These are phyloP conservation scores for Penicillium canescens DNA, from an alignment of 495 filamentous ascomycete genomes.

Conservation along the genomic window DNA sequence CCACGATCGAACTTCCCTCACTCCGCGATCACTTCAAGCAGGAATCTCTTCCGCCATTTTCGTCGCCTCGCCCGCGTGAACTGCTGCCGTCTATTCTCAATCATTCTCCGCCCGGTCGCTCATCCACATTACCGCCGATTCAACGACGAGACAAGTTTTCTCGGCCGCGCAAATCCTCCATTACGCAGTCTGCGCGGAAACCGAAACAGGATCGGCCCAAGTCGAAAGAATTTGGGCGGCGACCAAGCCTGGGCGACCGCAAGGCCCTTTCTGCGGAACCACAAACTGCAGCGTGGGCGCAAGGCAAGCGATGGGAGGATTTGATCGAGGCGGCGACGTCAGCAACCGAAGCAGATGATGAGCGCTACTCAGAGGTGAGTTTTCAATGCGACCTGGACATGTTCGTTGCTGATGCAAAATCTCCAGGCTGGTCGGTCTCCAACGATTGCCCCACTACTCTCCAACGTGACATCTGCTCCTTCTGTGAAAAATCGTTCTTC, in stretches of 20 bases:
- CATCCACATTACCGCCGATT: conserved; percentile 80
- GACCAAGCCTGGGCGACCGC: conserved; percentile 70
- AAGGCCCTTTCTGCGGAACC: conserved; percentile 87
- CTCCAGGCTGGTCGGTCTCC: conserved; percentile 64
- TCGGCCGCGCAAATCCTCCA: conserved; percentile 79
- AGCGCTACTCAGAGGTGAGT: conserved; percentile 64
- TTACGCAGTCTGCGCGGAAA: conserved; percentile 70
- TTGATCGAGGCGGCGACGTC: conserved; percentile 89
- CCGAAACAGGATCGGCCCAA: conserved; percentile 75
- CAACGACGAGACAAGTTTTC: conserved; percentile 64
- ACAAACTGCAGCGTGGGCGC: conserved; percentile 62
- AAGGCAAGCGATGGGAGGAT: conserved; percentile 91
- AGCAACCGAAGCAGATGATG: conserved; percentile 83
- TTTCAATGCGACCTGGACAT: neutral
- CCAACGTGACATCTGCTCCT: conserved; percentile 44
- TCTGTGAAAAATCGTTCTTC: conserved; percentile 66
- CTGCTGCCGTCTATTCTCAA: conserved; percentile 79
- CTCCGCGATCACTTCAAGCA: conserved; percentile 72
- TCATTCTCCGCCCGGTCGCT: conserved; percentile 80
- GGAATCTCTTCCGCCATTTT: conserved; percentile 64
- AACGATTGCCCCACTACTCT: conserved; percentile 47
- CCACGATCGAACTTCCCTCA: conserved; percentile 72
- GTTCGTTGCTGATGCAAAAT: neutral
- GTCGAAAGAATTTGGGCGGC: conserved; percentile 66
- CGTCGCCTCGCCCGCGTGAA: conserved; percentile 62